Evolutionary conservation across 140 eudicot species (phyloP).

Genomic region (Artemisia princeps): DNA sequence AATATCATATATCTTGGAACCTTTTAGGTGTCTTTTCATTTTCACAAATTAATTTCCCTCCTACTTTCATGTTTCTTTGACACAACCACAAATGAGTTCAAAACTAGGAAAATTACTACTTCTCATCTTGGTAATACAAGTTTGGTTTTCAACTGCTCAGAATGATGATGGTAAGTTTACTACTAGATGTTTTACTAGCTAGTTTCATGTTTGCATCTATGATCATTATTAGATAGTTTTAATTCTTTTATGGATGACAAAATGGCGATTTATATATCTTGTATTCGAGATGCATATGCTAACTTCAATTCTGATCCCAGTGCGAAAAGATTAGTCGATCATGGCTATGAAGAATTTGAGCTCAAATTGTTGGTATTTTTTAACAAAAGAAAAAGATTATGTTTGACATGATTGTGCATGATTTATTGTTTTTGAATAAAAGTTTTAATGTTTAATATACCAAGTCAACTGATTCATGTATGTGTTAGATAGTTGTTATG

Average conservation of each 20-base stretch:
- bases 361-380: too few relatives aligned
- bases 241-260: background rate
- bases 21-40: background rate
- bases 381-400: background rate
- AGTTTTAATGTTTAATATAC: background rate
- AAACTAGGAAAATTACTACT: slow-evolving; percentile 27
- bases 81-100: slow-evolving; percentile 31
- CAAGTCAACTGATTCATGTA: background rate
- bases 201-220: background rate
- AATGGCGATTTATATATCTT: background rate
- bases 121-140: slow-evolving; percentile 34
- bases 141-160: slow-evolving; percentile 38
- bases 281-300: background rate
- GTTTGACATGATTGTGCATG: background rate
- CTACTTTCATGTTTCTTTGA: slow-evolving; percentile 19
- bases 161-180: slow-evolving; percentile 35
- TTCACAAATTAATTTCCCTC: slow-evolving; percentile 12
- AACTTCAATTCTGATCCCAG: too few relatives aligned
- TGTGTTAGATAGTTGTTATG: background rate
- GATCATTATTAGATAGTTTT: background rate
- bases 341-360: too few relatives aligned
- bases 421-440: background rate
- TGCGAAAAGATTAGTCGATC: too few relatives aligned
- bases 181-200: background rate
- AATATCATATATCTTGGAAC: background rate